These are phyloP conservation scores for Mediolabrus comicus DNA, from an alignment of 108 stramenopile species.

Conservation along the genomic window DNA sequence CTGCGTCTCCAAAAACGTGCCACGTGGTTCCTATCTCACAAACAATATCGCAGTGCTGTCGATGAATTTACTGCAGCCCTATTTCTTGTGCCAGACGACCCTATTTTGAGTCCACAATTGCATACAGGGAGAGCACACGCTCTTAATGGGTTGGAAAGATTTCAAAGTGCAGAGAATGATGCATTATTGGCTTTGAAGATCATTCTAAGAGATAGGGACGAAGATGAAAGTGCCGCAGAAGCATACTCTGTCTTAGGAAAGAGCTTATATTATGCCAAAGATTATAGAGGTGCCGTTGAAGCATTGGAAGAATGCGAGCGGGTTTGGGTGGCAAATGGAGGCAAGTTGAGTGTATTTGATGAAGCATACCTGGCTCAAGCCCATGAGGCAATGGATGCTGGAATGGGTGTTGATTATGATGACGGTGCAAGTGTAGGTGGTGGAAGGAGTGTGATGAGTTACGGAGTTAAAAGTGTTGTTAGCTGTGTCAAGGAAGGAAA, in stretches of 20 bases:
- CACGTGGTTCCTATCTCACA: constrained; percentile 65
- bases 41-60: constrained; percentile 77
- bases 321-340: constrained; percentile 59
- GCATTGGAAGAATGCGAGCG: constrained; percentile 69
- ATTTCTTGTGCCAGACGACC: constrained; percentile 81
- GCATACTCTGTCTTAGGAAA: constrained; percentile 87
- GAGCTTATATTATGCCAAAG: constrained; percentile 79
- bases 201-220: constrained; percentile 38
- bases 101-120: constrained; percentile 73
- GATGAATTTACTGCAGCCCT: constrained; percentile 88
- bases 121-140: constrained; percentile 84
- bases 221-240: constrained; percentile 70
- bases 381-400: constrained; percentile 60
- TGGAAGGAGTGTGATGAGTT: constrained; percentile 38
- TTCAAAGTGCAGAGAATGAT: constrained; percentile 80
- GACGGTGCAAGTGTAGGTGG: constrained; percentile 34
- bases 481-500: constrained; percentile 41
- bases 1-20: constrained; percentile 81
- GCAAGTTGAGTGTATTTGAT: constrained; percentile 79
- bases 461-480: constrained; percentile 34
- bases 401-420: constrained; percentile 35
- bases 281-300: constrained; percentile 69
- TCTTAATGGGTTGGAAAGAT: constrained; percentile 80
- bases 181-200: constrained; percentile 66
- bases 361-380: constrained; percentile 82